phyloP scores from a whole-genome alignment of 805 yeast species.

The Candida schatavii region DNA sequence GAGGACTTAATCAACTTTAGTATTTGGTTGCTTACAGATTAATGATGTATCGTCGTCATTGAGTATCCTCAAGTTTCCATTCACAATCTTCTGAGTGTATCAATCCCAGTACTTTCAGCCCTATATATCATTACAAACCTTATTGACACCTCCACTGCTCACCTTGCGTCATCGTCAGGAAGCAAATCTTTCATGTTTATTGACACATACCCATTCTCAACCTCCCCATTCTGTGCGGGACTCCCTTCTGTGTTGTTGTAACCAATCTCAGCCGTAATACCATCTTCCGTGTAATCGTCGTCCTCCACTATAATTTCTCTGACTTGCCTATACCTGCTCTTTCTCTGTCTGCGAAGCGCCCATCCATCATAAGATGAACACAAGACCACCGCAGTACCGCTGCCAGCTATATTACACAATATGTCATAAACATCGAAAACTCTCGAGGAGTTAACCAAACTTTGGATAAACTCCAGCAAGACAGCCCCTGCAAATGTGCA shows the following conservation, averaged over 20 bases:
- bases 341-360: conserved; percentile 3
- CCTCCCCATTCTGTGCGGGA: conserved; percentile 2
- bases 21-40: no score
- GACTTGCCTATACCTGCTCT: conserved; percentile 3
- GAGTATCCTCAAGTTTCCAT: no score
- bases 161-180: neutral
- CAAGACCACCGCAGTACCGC: conserved; percentile 22
- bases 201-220: conserved; percentile 18
- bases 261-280: neutral
- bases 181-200: conserved; percentile 17
- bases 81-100: no score
- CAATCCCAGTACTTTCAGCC: neutral
- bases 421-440: conserved; percentile 52
- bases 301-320: conserved; percentile 2
- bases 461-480: conserved; percentile 52
- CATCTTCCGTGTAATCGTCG: neutral
- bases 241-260: neutral
- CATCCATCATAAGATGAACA: conserved; percentile 11
- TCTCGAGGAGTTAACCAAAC: conserved; percentile 42
- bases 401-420: conserved; percentile 29
- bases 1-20: no score
- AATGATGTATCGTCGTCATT: no score
- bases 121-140: no score
- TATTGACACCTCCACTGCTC: neutral
- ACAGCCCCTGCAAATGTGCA: conserved; percentile 50